Conservation (phyloP, 164 flowering plant species). For the Protea cynaroides region DNA sequence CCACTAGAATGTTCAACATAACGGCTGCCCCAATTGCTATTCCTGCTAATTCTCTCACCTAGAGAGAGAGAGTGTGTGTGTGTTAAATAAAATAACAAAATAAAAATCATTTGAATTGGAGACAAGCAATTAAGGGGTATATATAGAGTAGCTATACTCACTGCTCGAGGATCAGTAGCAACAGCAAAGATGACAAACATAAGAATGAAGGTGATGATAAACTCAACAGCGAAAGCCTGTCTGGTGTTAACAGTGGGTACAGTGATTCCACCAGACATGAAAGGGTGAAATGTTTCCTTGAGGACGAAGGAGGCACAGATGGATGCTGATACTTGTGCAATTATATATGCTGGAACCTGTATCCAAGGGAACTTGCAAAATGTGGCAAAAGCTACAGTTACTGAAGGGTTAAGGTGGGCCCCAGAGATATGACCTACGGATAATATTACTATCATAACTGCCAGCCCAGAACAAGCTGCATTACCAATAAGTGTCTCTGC, state of each 20-base stretch:
- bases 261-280: conserved; percentile 75
- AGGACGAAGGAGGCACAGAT: conserved; percentile 76
- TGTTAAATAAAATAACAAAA: no score
- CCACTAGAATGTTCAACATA: conserved; percentile 78
- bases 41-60: conserved; percentile 93
- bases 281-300: conserved; percentile 72
- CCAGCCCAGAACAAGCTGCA: conserved; percentile 76
- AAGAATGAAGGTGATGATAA: conserved; percentile 72
- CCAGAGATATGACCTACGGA: conserved; percentile 90
- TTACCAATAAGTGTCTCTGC: conserved; percentile 70
- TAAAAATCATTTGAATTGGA: no score
- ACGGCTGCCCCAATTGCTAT: conserved; percentile 93
- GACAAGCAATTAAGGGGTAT: no score
- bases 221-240: conserved; percentile 78
- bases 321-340: conserved; percentile 70
- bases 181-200: conserved; percentile 87
- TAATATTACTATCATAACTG: conserved; percentile 72
- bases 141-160: conserved; percentile 13
- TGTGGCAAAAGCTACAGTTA: conserved; percentile 73
- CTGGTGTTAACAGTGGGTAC: conserved; percentile 51
- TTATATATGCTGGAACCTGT: conserved; percentile 79
- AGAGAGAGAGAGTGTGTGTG: neutral
- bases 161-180: conserved; percentile 87
- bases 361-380: conserved; percentile 82
- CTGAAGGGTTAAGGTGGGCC: conserved; percentile 80